Evolutionary conservation across 106 monocot genomes (phyloP), one percentile per base, ranked within the genome.

Genomic region (Dioscorea zingiberensis): DNA sequence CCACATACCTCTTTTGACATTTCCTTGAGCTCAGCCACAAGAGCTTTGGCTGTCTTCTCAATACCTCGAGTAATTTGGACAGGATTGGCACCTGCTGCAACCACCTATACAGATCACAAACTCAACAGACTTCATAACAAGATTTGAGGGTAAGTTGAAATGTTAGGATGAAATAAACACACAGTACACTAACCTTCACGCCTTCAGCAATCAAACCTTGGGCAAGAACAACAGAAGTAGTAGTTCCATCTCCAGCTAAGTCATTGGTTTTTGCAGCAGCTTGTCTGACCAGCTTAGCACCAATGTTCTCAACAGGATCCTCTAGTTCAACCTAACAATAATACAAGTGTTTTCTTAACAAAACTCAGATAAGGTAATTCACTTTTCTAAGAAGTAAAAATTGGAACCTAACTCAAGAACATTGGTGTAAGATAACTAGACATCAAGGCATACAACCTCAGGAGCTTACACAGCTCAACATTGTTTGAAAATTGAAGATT

Each of bases 261-360:
- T 84, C 84, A 67, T 84, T 84, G 27, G 84, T 84, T 44, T 84
- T 84, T 57, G 84, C 68, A 73, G 84, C 84, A 53, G 84, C 84
- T 55, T 80, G 80, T 53, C 84, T 80, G 16, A 80, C 84, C 18
- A 84, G 63, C 75, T 84, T 84, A 58, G 84, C 84, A 62, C 84
- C 84, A 73, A 84, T 84, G 38, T 84, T 84, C 58, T 84, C 84
- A 17, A 84, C 84, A 18, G 84, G 80, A 25, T 84, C 84, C 70
- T 84, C 84, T 47, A 84, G 44, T 60, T 84, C 84, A 49, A 84
- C 76, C 84, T 84, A 27, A 26, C 47, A 30, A 51, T 8, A 10
- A 38, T 38, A n/a, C 4, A 38, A 38, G 38, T 6, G 38, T 10
- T 8, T 38, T 38, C 10, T 3, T 30, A 38, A 38, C 38, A 38